phyloP scores from a whole-genome alignment of 2,329 filamentous ascomycete genomes.

The Arthrinium puccinioides region DNA sequence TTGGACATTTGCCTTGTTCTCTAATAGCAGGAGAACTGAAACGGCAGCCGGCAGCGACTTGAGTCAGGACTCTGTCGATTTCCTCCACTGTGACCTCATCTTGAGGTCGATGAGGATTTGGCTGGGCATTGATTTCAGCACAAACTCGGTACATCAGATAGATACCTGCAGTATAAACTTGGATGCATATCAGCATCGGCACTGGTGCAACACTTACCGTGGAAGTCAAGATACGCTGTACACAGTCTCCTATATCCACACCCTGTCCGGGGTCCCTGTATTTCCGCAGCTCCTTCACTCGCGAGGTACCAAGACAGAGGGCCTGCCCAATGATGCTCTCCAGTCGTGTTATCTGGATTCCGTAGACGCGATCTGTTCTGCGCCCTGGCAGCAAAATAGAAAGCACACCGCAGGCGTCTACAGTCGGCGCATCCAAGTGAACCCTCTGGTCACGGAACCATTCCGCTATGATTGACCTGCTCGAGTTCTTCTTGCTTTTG shows the following conservation, averaged over 20 bases:
- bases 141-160: neutral
- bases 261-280: conserved; percentile 53
- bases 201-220: conserved; percentile 40
- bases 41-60: conserved; percentile 58
- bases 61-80: conserved; percentile 59
- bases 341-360: conserved; percentile 54
- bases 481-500: conserved; percentile 20
- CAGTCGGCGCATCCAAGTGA: conserved; percentile 48
- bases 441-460: conserved; percentile 66
- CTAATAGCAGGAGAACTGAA: conserved; percentile 64
- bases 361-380: conserved; percentile 72
- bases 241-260: conserved; percentile 64
- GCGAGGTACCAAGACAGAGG: conserved; percentile 56
- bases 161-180: neutral
- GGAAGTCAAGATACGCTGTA: conserved; percentile 55
- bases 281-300: conserved; percentile 52
- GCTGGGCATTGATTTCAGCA: conserved; percentile 28
- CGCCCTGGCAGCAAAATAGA: conserved; percentile 71
- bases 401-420: conserved; percentile 57
- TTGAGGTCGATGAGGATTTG: conserved; percentile 29
- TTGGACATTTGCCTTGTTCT: conserved; percentile 18
- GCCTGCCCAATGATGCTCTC: conserved; percentile 61
- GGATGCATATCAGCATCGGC: too few species aligned
- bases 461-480: conserved; percentile 33
- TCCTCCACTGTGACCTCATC: conserved; percentile 60